Evolutionary conservation across 2,329 filamentous ascomycete species (phyloP), one percentile per base, ranked within the genome.

Genomic region (Microdochium trichocladiopsis): DNA sequence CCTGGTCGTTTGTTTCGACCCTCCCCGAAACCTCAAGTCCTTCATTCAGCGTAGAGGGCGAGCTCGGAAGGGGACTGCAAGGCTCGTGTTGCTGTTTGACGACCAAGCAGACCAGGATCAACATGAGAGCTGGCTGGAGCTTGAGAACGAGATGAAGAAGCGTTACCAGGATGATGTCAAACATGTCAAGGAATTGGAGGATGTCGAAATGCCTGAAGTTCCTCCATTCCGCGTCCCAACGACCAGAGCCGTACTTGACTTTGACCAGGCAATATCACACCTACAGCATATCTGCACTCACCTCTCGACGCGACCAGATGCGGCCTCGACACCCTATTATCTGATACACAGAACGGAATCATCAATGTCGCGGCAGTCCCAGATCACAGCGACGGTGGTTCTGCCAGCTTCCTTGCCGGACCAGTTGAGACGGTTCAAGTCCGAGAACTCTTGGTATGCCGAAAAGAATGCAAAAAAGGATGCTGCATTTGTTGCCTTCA

Each of bases 401-500:
- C 73, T 97, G 2, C 93, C 93, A 0, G 75, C 79, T 3, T 86
- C 81, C 3, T 72, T 97, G 1, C 78, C 88, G n/a, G 70, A 76
- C 3, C 66, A 76, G 12, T 66, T 90, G 10, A 80, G 87, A 16
- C 70, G 67, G 37, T 74, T 79, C 0, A 60, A 69, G 22, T 81
- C 86, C 50, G 64, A 66, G 25, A 56, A 64, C 33, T 56, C 65
- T n/a, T 96, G 91, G 91, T 67, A 58, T 11, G 88, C 84, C 0
- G 86, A 94, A 61, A 80, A 76, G 53, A 83, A 82, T 58, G 90
- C 91, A 0, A 83, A 76, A 58, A 90, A 87, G 62, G 93, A 96
- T 66, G 90, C 87, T 1, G 87, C 90, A 0, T 94, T 95, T 55
- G 81, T 89, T 61, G 88, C 91, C 1, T 96, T 92, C 62, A 69